These are phyloP conservation scores for Penicillium silybi DNA, from an alignment of 495 filamentous ascomycete genomes.

Conservation along the genomic window DNA sequence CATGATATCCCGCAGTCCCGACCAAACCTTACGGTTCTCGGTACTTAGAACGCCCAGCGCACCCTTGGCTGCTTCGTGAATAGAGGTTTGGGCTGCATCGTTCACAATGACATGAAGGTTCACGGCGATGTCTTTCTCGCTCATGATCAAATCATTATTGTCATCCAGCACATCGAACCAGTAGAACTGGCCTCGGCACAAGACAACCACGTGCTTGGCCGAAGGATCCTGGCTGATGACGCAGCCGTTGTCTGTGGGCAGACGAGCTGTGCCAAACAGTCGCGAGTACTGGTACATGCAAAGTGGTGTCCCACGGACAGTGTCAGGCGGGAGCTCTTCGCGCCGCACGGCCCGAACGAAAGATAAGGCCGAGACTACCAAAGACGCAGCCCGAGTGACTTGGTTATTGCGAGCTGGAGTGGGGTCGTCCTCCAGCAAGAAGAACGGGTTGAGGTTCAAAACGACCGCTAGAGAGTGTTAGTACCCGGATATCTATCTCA, in stretches of 20 bases:
- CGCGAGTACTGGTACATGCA: conserved; percentile 99
- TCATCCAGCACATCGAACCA: conserved; percentile 98
- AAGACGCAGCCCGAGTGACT: conserved; percentile 87
- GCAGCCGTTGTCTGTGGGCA: conserved; percentile 93
- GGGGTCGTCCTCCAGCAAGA: conserved; percentile 94
- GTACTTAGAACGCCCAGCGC: conserved; percentile 92
- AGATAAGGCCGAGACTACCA: conserved; percentile 82
- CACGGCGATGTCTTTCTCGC: conserved; percentile 85
- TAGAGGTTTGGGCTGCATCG: conserved; percentile 82
- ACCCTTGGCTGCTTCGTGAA: conserved; percentile 90
- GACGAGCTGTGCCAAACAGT: conserved; percentile 89
- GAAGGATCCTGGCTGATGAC: conserved; percentile 90
- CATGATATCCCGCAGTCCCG: conserved; percentile 82
- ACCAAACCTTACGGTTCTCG: conserved; percentile 96
- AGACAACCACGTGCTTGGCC: conserved; percentile 86
- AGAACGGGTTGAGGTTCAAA: conserved; percentile 96
- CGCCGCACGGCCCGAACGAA: conserved; percentile 92
- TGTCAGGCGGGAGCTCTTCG: conserved; percentile 92
- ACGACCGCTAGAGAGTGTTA: conserved; percentile 61
- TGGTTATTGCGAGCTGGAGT: conserved; percentile 95
- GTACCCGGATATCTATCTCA: conserved; percentile 12
- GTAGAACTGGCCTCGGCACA: conserved; percentile 96
- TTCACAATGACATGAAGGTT: conserved; percentile 91
- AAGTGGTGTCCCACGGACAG: conserved; percentile 71
- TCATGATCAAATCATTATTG: conserved; percentile 94